Evolutionary conservation across 768 basidiomycete species (phyloP).

Genomic region (Kwoniella dejecticola): DNA sequence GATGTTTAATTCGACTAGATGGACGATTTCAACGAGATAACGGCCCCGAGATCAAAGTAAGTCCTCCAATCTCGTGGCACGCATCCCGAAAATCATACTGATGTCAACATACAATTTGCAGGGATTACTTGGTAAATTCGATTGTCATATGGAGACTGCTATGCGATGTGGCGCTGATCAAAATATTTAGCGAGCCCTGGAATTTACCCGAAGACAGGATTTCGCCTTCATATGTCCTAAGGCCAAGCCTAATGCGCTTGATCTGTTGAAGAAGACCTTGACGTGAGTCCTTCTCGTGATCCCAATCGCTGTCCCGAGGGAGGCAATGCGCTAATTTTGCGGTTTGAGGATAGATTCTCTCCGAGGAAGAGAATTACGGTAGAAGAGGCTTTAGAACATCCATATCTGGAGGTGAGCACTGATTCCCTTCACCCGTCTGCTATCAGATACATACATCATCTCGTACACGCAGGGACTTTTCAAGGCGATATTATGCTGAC

Average conservation of each 20-base stretch:
- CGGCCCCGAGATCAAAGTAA: constrained; percentile 65
- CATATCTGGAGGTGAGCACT: constrained; percentile 69
- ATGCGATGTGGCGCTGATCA: background rate
- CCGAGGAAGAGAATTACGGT: constrained; percentile 87
- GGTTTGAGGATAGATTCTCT: constrained; percentile 43
- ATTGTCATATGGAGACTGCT: background rate
- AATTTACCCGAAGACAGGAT: constrained; percentile 77
- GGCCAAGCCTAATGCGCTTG: constrained; percentile 62
- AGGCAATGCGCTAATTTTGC: background rate
- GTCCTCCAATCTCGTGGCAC: no score
- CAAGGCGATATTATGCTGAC: no score
- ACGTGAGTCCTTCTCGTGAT: constrained; percentile 36
- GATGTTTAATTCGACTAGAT: no score
- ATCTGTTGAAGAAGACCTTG: constrained; percentile 49
- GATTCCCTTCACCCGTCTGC: no score
- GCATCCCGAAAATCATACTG: no score
- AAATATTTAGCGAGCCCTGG: constrained; percentile 65
- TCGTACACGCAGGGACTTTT: no score
- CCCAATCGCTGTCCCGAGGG: no score
- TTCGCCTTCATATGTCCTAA: constrained; percentile 72
- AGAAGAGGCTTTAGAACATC: constrained; percentile 81
- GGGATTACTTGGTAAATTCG: constrained; percentile 69
- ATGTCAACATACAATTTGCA: no score
- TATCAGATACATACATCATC: no score
- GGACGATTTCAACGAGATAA: constrained; percentile 94